Base-by-base conservation (phyloP, 257 asterid species). In the Knoxia roxburghii region DNA sequence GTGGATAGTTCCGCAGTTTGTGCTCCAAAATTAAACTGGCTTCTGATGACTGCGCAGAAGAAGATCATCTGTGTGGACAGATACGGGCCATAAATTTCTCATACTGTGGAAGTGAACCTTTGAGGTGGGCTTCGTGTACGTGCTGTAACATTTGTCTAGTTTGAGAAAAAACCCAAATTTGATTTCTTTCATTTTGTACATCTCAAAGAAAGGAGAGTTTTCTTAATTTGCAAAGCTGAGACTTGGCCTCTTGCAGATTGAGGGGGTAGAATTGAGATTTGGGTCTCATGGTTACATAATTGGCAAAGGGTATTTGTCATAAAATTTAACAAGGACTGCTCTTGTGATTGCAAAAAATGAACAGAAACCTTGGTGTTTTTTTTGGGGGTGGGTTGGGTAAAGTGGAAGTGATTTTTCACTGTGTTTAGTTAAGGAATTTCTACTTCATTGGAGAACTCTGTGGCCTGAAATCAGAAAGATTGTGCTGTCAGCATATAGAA, bases 41-140 rank as follows among this genome's bases (percentile, higher is more conserved):
- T 89, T 92, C 96, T 87, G 96, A 89, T 89, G 97, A 92, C 98
- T 82, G 78, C 95, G 76, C 95, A 83, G 86, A 57, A 85, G 67
- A 70, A 92, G 95, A 57, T 52, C 24, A 75, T 80, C 91, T 89
- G 93, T 85, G 96, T 89, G 87, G 97, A 89, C 97, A 87, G 98
- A 92, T 92, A 92, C 96, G 93, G 96, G 94, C 78, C 98, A 67
- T 54, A 89, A 72, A 89, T 70, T 61, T 75, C 72, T 67, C 68
- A 71, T 64, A 41, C 50, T 26, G 48, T 41, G 49, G 63, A 67
- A 46, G 71, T 64, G 35, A 64, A 13, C 29, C 51, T 15, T 61
- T 60, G 23, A 24, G 49, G 21, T 37, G 18, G 61, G 27, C 15
- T 66, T 37, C 48, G 26, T 15, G 29, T 45, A 30, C 48, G 20